Conservation (phyloP, 345 rosid genomes). For the Arabis hirsuta region DNA sequence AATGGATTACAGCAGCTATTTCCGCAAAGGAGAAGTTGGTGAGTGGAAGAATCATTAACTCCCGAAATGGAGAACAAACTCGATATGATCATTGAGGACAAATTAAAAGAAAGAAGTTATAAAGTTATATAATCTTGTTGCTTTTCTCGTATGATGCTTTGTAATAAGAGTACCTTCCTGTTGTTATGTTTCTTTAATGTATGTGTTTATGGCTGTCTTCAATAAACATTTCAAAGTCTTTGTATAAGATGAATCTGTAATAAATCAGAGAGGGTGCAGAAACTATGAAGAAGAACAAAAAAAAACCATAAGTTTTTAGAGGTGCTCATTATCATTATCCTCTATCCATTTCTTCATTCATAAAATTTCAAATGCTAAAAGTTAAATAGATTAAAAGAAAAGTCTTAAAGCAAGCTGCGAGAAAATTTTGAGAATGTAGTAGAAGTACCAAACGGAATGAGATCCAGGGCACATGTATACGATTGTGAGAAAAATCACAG, state of each 20-base stretch:
- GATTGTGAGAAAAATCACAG: conserved; percentile 45
- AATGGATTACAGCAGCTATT: neutral
- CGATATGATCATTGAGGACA: neutral
- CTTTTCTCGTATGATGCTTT: too few species aligned
- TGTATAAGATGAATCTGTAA: too few species aligned
- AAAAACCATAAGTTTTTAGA: too few species aligned
- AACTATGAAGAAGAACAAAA: too few species aligned
- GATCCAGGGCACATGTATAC: neutral
- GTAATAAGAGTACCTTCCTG: too few species aligned
- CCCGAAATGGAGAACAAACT: neutral
- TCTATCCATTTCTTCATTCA: neutral
- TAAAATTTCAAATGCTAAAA: neutral
- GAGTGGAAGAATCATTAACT: neutral
- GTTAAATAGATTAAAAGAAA: neutral
- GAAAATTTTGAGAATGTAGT: neutral
- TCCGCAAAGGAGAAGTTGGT: neutral
- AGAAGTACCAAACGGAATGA: neutral
- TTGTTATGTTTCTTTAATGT: too few species aligned
- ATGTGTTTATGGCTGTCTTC: too few species aligned
- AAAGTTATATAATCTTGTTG: too few species aligned
- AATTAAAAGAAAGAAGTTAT: neutral
- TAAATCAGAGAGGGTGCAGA: too few species aligned
- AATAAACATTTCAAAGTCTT: too few species aligned
- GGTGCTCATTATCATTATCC: neutral
- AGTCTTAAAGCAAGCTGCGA: neutral